Evolutionary conservation across 2,329 filamentous ascomycete genomes (phyloP).

Genomic region (Penicillium sp.): DNA sequence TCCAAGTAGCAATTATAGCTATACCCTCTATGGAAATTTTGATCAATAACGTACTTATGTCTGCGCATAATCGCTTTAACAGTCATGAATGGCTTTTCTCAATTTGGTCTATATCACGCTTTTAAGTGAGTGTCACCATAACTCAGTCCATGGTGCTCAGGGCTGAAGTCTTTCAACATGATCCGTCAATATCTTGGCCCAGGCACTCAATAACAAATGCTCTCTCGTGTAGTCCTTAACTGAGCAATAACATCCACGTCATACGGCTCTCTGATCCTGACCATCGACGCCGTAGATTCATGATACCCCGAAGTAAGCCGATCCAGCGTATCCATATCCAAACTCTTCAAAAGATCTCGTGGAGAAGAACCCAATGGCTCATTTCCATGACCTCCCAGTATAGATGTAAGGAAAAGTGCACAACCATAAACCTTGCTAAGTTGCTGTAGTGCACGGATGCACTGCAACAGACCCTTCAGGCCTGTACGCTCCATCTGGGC

Average conservation of each 20-base stretch:
- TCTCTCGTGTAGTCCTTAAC: slow-evolving; percentile 2
- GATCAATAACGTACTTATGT: not conserved
- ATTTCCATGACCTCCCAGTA: not conserved
- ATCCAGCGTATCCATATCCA: slow-evolving; percentile 10
- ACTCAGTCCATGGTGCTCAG: too few species aligned
- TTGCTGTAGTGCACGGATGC: slow-evolving; percentile 6
- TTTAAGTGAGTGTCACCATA: too few species aligned
- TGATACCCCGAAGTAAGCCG: slow-evolving; percentile 1
- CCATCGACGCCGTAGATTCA: not conserved
- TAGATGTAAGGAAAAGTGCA: slow-evolving; percentile 2
- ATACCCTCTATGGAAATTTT: not conserved
- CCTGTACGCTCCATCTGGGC: not conserved
- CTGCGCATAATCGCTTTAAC: not conserved
- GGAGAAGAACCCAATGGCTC: not conserved
- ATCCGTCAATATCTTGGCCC: too few species aligned
- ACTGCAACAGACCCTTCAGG: slow-evolving; percentile 1
- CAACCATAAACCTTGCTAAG: slow-evolving; percentile 1
- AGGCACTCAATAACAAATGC: not conserved
- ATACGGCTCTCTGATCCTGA: slow-evolving; percentile 14
- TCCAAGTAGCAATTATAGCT: not conserved
- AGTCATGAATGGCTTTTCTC: not conserved
- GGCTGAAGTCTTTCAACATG: too few species aligned
- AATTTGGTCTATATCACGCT: not conserved
- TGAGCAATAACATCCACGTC: slow-evolving; percentile 9
- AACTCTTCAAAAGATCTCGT: slow-evolving; percentile 5